phyloP scores from a whole-genome alignment of 129 eudicot species.

The Gnaphalium uliginosum region DNA sequence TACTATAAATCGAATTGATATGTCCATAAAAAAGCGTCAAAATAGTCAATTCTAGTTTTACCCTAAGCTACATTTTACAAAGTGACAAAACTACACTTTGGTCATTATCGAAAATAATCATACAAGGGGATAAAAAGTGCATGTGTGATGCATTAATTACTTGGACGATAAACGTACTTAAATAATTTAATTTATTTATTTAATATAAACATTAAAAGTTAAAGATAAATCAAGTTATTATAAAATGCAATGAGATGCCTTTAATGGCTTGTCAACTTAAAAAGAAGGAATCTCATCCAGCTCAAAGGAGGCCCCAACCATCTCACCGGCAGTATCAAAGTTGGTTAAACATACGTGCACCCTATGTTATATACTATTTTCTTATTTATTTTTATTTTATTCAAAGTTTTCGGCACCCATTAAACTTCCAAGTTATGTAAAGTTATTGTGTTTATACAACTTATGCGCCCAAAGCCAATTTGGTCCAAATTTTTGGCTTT shows the following conservation, averaged over 20 bases:
- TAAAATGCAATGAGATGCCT: conserved; percentile 10
- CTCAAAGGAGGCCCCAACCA: conserved; percentile 14
- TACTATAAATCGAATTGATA: no score
- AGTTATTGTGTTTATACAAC: background rate
- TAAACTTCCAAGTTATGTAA: background rate
- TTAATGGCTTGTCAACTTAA: conserved; percentile 25
- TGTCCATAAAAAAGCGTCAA: no score
- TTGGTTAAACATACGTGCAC: conserved; percentile 30
- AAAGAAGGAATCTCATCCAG: conserved; percentile 15
- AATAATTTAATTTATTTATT: no score
- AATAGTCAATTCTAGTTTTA: no score
- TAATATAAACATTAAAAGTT: no score
- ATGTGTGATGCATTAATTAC: background rate
- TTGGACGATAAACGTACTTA: background rate
- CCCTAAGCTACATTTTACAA: background rate
- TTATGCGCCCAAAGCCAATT: background rate
- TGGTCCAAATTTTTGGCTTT: background rate
- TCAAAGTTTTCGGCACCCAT: background rate
- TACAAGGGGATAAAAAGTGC: background rate
- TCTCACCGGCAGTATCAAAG: conserved; percentile 25
- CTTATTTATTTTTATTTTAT: background rate
- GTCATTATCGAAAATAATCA: background rate
- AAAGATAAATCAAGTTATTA: background rate
- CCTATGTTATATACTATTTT: background rate
- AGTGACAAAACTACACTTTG: background rate